Evolutionary conservation across 2,329 filamentous ascomycete species (phyloP).

Genomic region (Phaeosphaeria sp.): DNA sequence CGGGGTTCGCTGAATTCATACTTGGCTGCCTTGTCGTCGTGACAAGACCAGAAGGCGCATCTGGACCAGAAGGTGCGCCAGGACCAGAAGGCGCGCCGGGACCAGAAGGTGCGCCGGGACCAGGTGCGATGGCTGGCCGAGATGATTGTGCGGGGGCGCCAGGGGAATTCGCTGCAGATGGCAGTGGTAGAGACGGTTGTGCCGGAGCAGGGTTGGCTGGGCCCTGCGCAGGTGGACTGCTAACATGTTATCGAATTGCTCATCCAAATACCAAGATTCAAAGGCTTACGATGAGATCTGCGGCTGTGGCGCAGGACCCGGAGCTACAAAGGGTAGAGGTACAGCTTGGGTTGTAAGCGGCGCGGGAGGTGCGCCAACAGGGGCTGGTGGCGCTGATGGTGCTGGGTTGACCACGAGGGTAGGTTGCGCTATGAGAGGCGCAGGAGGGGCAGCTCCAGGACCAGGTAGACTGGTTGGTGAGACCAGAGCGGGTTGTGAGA

Average conservation of each 20-base stretch:
- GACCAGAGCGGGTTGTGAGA: not conserved
- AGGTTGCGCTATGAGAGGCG: not conserved
- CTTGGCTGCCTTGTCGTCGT: not conserved
- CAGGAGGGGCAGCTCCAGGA: not conserved
- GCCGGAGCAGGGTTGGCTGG: no score
- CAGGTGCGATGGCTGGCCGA: not conserved
- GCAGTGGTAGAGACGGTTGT: no score
- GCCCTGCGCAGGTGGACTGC: no score
- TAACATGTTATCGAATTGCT: no score
- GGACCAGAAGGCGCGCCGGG: no score
- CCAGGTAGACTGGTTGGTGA: not conserved
- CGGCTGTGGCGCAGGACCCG: not conserved
- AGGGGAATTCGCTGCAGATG: not conserved
- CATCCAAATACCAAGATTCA: no score
- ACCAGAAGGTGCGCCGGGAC: not conserved
- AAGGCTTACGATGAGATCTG: not conserved
- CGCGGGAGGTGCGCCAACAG: not conserved
- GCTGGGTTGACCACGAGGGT: not conserved
- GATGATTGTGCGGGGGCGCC: no score
- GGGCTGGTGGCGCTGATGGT: not conserved
- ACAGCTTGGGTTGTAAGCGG: not conserved
- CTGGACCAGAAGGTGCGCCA: no score
- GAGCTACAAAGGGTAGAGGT: not conserved
- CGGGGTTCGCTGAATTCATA: not conserved
- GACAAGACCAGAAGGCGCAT: not conserved